Conservation (phyloP, 202 grass and related monocot genomes). For the Brachypodium distachyon region DNA sequence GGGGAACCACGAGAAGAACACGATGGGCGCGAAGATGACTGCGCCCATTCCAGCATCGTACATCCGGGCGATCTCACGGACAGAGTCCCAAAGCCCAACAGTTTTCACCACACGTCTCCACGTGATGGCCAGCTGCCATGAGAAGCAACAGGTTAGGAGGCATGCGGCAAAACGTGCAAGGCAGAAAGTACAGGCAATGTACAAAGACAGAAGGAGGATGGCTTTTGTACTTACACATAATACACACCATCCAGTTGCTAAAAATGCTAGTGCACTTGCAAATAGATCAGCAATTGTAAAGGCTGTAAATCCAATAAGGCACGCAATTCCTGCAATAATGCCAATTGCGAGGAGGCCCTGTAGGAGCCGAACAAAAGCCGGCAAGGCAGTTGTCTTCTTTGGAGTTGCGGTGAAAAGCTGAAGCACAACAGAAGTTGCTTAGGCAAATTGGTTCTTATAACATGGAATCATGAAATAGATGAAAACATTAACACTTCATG, state of each 20-base stretch:
- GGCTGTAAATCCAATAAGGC: constrained; percentile 51
- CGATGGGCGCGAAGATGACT: constrained; percentile 74
- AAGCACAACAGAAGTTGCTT: constrained; percentile 7
- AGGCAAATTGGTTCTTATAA: background rate
- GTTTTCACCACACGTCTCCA: constrained; percentile 44
- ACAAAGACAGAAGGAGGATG: background rate
- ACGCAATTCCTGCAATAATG: constrained; percentile 54
- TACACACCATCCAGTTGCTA: constrained; percentile 80
- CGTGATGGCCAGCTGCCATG: constrained; percentile 55
- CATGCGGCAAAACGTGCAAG: background rate
- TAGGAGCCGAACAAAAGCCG: constrained; percentile 61
- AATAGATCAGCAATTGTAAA: constrained; percentile 87
- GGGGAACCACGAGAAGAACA: constrained; percentile 93
- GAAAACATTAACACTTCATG: background rate
- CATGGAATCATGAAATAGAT: background rate
- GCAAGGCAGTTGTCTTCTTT: constrained; percentile 52
- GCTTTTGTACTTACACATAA: constrained; percentile 61
- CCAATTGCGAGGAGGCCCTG: constrained; percentile 71
- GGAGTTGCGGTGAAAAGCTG: constrained; percentile 83
- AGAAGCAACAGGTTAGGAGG: constrained; percentile 5
- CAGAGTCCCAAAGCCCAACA: constrained; percentile 51
- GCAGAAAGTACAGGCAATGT: background rate
- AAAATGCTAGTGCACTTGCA: constrained; percentile 77
- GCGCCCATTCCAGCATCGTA: constrained; percentile 88
- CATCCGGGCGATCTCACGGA: constrained; percentile 85